Base-by-base conservation (phyloP, 306 rosid species). In the Parietaria judaica region DNA sequence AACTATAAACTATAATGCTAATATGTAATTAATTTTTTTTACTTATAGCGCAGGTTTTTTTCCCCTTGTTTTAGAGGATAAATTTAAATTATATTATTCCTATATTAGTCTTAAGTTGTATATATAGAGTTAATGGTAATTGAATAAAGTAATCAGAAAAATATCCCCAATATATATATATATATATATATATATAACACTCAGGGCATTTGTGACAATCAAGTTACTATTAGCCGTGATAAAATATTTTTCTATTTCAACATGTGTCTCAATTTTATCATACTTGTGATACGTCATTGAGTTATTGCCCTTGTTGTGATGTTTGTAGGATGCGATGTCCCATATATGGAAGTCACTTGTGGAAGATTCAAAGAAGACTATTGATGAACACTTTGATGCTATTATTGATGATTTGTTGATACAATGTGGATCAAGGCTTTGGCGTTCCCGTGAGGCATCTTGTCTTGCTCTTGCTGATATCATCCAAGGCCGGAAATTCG, bases 331-430 rank as follows among this genome's bases (percentile, higher is more conserved):
- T 83, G 87, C 98, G 62, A 92, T 92, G 98, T 66, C 92, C 72
- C 96, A 83, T 69, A 92, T 92, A 74, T 92, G 98, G 98, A 92
- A 92, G 82, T 81, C 98, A 56, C 84, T 92, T 31, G 98, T 88
- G 71, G 87, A 81, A 11, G 96, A 92, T 76, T 84, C 98, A 44
- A 92, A 88, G 86, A 92, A 77, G 79, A 84, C 98, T 52, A 85
- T 92, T 58, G 95, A 92, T 54, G 98, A 92, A 66, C 73, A 88
- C 73, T 80, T 88, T 46, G 90, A 88, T 68, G 78, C 83, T 69
- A 86, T 88, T 63, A 70, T 86, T 73, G 94, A 82, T 67, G 98
- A 92, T 74, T 79, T 88, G 67, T 53, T 92, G 39, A 72, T 72
- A 49, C 98, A 88, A 72, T 87, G 89, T 83, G 96, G 95, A 71